Conservation (phyloP, 2,329 filamentous ascomycete species). For the Scedosporium boydii region DNA sequence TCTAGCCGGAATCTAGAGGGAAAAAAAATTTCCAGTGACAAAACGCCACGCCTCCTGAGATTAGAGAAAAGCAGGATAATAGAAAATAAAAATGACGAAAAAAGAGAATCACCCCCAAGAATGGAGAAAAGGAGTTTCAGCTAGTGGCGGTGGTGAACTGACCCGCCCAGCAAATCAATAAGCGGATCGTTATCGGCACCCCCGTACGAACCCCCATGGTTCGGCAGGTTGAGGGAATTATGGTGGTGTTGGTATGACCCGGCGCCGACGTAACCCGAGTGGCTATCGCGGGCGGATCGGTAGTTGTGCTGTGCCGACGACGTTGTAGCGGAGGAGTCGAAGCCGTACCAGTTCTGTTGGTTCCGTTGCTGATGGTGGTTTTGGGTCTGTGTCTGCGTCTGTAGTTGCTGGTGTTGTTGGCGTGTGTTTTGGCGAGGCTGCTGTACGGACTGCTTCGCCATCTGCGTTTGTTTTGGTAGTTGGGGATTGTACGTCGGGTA, state of each 20-base stretch:
- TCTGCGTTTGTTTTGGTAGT: not conserved
- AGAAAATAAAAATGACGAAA: not conserved
- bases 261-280: constrained; percentile 2
- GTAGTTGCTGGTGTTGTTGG: constrained; percentile 11
- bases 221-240: not conserved
- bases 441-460: not conserved
- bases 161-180: constrained; percentile 1
- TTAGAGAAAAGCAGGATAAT: not conserved
- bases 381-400: constrained; percentile 10
- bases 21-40: not conserved
- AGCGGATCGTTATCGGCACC: constrained; percentile 1
- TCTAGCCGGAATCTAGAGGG: not conserved
- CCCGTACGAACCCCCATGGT: not conserved
- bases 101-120: not conserved
- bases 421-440: constrained; percentile 9
- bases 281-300: not conserved
- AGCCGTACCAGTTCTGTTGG: constrained; percentile 5
- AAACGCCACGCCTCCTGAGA: too few relatives aligned
- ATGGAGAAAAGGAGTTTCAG: not conserved
- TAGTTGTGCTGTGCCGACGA: not conserved
- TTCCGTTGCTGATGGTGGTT: constrained; percentile 7
- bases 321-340: not conserved
- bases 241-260: constrained; percentile 2
- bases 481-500: not conserved
- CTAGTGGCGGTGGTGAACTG: constrained; percentile 1